Evolutionary conservation across 805 yeast species (phyloP).

Genomic region (Yarrowia sp.): DNA sequence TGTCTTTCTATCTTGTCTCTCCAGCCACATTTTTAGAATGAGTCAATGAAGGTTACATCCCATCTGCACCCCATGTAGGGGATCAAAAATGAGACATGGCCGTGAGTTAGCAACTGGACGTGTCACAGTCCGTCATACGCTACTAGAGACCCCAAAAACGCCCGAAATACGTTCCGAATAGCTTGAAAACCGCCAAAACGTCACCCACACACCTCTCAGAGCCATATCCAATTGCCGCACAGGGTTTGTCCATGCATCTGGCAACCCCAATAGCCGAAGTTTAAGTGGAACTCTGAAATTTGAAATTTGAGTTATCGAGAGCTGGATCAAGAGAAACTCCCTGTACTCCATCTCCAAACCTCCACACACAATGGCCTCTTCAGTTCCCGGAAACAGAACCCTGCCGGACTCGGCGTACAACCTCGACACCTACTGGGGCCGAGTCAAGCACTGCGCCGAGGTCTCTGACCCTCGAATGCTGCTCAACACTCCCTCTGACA

Average conservation of each 20-base stretch:
- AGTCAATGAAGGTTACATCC: constrained; percentile 12
- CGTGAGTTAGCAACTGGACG: too few species aligned
- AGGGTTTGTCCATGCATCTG: constrained; percentile 17
- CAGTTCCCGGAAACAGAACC: constrained; percentile 80
- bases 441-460: constrained; percentile 93
- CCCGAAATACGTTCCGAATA: not conserved
- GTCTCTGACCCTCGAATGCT: constrained; percentile 93
- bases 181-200: not conserved
- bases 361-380: constrained; percentile 73
- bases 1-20: not conserved
- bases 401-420: constrained; percentile 85
- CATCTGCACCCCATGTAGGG: constrained; percentile 8
- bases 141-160: too few species aligned
- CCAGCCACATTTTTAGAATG: constrained; percentile 20
- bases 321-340: constrained; percentile 7
- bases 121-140: too few species aligned
- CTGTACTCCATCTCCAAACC: not conserved
- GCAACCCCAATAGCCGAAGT: constrained; percentile 32
- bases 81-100: not conserved
- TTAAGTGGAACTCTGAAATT: constrained; percentile 20
- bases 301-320: constrained; percentile 23
- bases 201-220: too few species aligned
- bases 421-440: constrained; percentile 84
- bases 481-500: constrained; percentile 68
- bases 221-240: constrained; percentile 13